A percentile compares a stretch with the other conserved stretches of the same genome.
Conservation (phyloP, 2,329 filamentous ascomycete species). For the Fusarium sp. region DNA sequence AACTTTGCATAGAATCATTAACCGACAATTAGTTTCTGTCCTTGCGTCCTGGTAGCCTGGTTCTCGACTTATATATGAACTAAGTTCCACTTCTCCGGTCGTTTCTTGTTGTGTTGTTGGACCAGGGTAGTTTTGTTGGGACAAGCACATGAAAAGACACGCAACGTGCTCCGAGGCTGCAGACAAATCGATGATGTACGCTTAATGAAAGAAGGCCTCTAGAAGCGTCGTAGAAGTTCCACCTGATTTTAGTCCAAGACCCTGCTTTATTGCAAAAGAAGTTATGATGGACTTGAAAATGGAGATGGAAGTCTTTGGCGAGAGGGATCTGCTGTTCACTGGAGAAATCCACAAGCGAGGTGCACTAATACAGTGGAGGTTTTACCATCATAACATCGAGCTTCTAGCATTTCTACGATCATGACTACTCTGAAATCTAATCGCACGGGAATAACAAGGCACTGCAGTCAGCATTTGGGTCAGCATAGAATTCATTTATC, state of each 20-base stretch:
- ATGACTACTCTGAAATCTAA: background rate
- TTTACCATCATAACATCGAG: background rate
- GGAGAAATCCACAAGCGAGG: slow-evolving; percentile 18
- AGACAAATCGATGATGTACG: background rate
- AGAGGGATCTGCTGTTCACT: background rate
- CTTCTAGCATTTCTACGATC: background rate
- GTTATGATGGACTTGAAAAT: background rate
- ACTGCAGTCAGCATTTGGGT: slow-evolving; percentile 26
- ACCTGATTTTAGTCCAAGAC: slow-evolving; percentile 2
- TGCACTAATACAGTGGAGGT: slow-evolving; percentile 18
- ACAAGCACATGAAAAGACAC: slow-evolving; percentile 42
- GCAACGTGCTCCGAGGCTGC: slow-evolving; percentile 37
- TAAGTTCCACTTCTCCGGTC: slow-evolving; percentile 25
- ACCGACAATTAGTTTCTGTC: background rate
- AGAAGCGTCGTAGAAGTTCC: slow-evolving; percentile 31
- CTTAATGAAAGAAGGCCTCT: slow-evolving; percentile 3
- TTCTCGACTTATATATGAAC: slow-evolving; percentile 13
- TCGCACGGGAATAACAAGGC: background rate
- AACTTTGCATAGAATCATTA: background rate
- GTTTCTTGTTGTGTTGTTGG: slow-evolving; percentile 34
- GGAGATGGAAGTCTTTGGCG: background rate
- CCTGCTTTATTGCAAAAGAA: slow-evolving; percentile 6
- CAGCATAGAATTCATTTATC: slow-evolving; percentile 41
- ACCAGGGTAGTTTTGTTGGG: slow-evolving; percentile 43
- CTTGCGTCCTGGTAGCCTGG: background rate